phyloP scores from a whole-genome alignment of 2,329 filamentous ascomycete species.

The Colletotrichum sp. region DNA sequence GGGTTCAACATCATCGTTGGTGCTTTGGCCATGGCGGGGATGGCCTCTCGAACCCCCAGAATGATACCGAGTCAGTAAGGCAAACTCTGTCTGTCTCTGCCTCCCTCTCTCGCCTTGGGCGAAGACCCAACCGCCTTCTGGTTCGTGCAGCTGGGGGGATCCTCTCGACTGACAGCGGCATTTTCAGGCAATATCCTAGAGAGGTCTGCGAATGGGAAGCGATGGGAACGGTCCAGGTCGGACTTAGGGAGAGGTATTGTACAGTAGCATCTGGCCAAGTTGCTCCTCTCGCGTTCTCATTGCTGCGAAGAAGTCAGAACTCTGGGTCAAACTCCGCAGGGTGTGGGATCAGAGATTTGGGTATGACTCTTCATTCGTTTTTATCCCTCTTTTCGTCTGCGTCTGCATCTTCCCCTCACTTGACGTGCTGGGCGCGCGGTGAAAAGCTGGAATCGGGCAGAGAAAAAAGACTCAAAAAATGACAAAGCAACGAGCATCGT shows the following conservation, averaged over 20 bases:
- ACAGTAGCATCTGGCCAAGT: not conserved
- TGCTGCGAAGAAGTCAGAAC: not conserved
- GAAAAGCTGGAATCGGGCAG: not conserved
- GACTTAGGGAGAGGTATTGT: not conserved
- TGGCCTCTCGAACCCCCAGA: not conserved
- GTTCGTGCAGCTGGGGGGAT: constrained; percentile 1
- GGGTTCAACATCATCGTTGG: not conserved
- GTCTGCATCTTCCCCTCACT: not conserved
- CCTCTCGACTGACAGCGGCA: constrained; percentile 5
- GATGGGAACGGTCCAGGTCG: not conserved
- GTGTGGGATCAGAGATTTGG: not conserved
- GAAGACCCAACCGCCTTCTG: not conserved
- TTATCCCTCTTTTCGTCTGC: not conserved
- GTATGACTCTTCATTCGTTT: not conserved
- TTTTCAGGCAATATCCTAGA: constrained; percentile 12
- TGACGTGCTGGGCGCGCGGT: not conserved
- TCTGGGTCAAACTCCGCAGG: constrained; percentile 3
- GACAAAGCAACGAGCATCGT: constrained; percentile 8
- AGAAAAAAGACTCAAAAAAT: constrained; percentile 13
- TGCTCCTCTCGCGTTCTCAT: not conserved
- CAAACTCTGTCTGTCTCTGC: not conserved
- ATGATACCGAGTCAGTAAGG: constrained; percentile 1
- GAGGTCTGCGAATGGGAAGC: constrained; percentile 10
- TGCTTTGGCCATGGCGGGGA: not conserved
- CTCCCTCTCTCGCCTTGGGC: not conserved